Evolutionary conservation across 257 asterid species (phyloP).

Genomic region (Plantago elongata): DNA sequence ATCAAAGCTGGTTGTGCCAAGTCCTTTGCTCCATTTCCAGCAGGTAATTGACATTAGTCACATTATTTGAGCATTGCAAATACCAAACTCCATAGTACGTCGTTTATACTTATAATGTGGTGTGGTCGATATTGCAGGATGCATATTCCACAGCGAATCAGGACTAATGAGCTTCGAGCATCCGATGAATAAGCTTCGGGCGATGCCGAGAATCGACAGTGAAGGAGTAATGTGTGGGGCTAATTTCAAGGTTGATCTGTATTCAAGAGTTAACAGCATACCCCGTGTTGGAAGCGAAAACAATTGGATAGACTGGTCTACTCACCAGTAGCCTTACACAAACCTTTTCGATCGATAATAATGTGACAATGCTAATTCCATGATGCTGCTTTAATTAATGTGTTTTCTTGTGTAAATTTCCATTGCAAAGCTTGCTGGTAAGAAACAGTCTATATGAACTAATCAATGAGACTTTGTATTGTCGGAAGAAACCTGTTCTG

Average conservation of each 20-base stretch:
- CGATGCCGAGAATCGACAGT: constrained; percentile 84
- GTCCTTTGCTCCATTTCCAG: constrained; percentile 82
- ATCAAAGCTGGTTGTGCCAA: constrained; percentile 76
- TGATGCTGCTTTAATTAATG: too few relatives aligned
- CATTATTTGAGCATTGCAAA: not conserved
- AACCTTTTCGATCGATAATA: too few relatives aligned
- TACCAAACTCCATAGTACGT: not conserved
- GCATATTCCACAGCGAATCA: constrained; percentile 69
- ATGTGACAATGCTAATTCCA: too few relatives aligned
- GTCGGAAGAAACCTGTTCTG: too few relatives aligned
- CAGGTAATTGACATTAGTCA: constrained; percentile 32
- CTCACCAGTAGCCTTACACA: too few relatives aligned
- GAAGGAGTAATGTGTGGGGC: constrained; percentile 85
- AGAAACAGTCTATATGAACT: too few relatives aligned
- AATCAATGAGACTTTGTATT: too few relatives aligned
- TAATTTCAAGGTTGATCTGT: constrained; percentile 64
- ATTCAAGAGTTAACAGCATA: constrained; percentile 70
- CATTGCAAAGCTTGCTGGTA: too few relatives aligned
- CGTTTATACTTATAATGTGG: too few relatives aligned
- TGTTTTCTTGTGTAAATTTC: too few relatives aligned
- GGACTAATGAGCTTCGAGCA: constrained; percentile 91
- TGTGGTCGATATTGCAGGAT: constrained; percentile 35
- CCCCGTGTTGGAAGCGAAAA: constrained; percentile 81
- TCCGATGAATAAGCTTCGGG: constrained; percentile 67
- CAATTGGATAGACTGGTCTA: constrained; percentile 63